Conservation (phyloP, 495 filamentous ascomycete species). For the Lasiosphaeria ovina region DNA sequence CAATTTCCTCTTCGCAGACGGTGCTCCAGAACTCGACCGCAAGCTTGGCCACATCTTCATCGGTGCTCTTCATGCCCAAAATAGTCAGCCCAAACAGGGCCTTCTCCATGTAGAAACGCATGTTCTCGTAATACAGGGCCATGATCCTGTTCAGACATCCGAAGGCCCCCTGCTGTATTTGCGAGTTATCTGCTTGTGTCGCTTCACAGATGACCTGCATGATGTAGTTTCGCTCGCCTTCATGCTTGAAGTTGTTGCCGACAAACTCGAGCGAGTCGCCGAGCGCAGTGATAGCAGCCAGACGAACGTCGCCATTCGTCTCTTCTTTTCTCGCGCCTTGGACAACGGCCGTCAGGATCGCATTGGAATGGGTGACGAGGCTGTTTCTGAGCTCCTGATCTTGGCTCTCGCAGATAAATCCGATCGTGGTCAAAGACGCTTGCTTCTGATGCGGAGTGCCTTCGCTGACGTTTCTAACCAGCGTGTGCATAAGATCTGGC, state of each 20-base stretch:
- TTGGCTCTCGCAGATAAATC: conserved; percentile 95
- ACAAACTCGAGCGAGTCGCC: conserved; percentile 98
- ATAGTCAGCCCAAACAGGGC: conserved; percentile 97
- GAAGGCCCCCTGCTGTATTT: conserved; percentile 93
- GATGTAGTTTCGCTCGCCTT: conserved; percentile 98
- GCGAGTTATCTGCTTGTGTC: conserved; percentile 82
- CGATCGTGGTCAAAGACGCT: conserved; percentile 87
- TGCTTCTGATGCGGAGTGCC: conserved; percentile 87
- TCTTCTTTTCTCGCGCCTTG: conserved; percentile 97
- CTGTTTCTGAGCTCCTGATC: conserved; percentile 81
- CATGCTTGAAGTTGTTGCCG: conserved; percentile 95
- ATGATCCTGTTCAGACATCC: conserved; percentile 98
- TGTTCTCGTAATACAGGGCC: conserved; percentile 97
- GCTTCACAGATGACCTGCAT: conserved; percentile 99
- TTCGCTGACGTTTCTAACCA: conserved; percentile 88
- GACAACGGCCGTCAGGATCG: conserved; percentile 95
- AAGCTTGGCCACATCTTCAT: conserved; percentile 96
- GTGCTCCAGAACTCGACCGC: conserved; percentile 99
- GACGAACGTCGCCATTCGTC: conserved; percentile 80
- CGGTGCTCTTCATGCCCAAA: conserved; percentile 95
- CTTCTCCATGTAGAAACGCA: conserved; percentile 99
- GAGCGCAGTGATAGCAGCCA: conserved; percentile 87
- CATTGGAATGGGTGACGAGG: conserved; percentile 85
- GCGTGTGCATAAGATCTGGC: conserved; percentile 84
- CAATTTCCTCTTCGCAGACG: conserved; percentile 96